phyloP scores from a whole-genome alignment of 78 protist species.

The slime mould (Dictyostelium discoideum) region DNA sequence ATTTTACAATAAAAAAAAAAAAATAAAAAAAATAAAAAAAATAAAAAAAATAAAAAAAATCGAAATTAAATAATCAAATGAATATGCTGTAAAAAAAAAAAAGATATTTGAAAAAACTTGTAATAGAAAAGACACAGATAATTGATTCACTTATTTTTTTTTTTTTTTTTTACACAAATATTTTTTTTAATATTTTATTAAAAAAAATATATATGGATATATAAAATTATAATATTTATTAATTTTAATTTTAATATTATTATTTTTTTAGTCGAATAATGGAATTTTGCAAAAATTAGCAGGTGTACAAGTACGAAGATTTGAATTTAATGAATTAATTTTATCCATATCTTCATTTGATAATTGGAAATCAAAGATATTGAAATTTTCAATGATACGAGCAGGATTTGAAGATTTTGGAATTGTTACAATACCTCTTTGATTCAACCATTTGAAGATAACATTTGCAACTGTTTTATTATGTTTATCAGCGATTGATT shows the following conservation, averaged over 20 bases:
- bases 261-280: conserved; percentile 9
- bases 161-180: too few relatives aligned
- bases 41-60: too few relatives aligned
- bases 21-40: too few relatives aligned
- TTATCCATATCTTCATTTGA: conserved; percentile 14
- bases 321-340: neutral
- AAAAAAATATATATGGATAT: too few relatives aligned
- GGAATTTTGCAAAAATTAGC: neutral
- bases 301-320: conserved; percentile 13
- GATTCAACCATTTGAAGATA: conserved; percentile 7
- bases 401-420: conserved; percentile 57
- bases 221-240: neutral
- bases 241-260: neutral
- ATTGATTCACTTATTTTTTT: too few relatives aligned
- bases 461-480: conserved; percentile 20
- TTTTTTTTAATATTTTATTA: too few relatives aligned
- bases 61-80: too few relatives aligned
- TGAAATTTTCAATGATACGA: conserved; percentile 66
- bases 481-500: conserved; percentile 23
- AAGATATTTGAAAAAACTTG: too few relatives aligned
- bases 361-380: conserved; percentile 17
- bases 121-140: too few relatives aligned
- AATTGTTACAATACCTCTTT: conserved; percentile 17
- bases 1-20: too few relatives aligned
- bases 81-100: too few relatives aligned